A percentile compares a stretch with the other conserved stretches of the same genome.
phyloP scores from a whole-genome alignment of 495 filamentous ascomycete species.

The Lasiosphaeria hispida region DNA sequence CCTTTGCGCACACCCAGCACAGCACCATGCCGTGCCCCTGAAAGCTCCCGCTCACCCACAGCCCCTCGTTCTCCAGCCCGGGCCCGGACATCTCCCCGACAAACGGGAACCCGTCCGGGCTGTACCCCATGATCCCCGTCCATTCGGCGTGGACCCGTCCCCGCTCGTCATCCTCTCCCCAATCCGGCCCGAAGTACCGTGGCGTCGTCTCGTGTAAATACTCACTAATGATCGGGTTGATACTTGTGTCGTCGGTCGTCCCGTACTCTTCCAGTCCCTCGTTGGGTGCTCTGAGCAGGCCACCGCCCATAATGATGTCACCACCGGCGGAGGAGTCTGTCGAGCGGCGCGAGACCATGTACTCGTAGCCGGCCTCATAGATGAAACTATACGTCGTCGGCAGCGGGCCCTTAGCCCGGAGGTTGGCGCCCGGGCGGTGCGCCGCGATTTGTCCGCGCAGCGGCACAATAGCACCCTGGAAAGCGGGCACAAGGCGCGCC shows the following conservation, averaged over 20 bases:
- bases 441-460: conserved; percentile 66
- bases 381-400: conserved; percentile 61
- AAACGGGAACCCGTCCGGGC: conserved; percentile 55
- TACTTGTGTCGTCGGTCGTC: conserved; percentile 56
- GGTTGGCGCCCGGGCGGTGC: conserved; percentile 50
- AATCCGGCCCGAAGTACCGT: conserved; percentile 54
- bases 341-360: conserved; percentile 60
- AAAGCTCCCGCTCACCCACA: conserved; percentile 54
- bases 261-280: conserved; percentile 52
- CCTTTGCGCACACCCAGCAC: conserved; percentile 55
- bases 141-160: conserved; percentile 58
- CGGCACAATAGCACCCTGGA: conserved; percentile 63
- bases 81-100: conserved; percentile 47
- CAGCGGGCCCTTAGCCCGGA: conserved; percentile 44
- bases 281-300: conserved; percentile 46
- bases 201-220: conserved; percentile 47
- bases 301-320: conserved; percentile 72
- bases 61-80: conserved; percentile 22
- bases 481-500: conserved; percentile 52
- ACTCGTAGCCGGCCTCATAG: conserved; percentile 59
- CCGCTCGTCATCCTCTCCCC: conserved; percentile 57
- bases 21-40: conserved; percentile 62
- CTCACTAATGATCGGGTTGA: conserved; percentile 53
- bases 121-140: conserved; percentile 63
- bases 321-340: conserved; percentile 41